Conservation (phyloP, 352 stramenopile species). For the Phytophthora fragariaefolia region DNA sequence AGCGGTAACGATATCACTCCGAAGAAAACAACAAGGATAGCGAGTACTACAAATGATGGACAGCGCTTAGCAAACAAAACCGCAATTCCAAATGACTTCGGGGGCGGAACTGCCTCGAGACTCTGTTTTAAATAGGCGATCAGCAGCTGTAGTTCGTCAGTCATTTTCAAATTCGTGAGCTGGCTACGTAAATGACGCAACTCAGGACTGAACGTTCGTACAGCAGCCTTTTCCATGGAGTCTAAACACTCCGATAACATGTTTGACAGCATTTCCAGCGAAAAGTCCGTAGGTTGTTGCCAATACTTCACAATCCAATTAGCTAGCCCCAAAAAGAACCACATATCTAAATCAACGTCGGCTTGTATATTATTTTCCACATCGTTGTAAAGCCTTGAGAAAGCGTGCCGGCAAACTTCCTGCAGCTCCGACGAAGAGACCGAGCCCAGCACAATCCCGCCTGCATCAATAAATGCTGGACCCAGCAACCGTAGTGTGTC, state of each 20-base stretch:
- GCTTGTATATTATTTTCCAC: constrained; percentile 59
- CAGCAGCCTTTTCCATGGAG: constrained; percentile 56
- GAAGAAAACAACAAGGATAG: constrained; percentile 56
- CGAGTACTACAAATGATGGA: constrained; percentile 61
- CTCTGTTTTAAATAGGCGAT: constrained; percentile 74
- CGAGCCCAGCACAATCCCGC: constrained; percentile 63
- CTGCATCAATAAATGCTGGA: constrained; percentile 69
- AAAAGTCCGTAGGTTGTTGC: constrained; percentile 83
- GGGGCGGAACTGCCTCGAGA: constrained; percentile 56
- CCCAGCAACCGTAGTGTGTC: constrained; percentile 61
- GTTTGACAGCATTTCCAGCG: constrained; percentile 66
- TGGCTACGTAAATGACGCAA: constrained; percentile 54
- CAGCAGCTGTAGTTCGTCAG: constrained; percentile 59
- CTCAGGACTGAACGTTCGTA: constrained; percentile 63
- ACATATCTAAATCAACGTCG: constrained; percentile 70
- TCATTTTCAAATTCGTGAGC: constrained; percentile 49
- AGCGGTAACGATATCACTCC: constrained; percentile 62
- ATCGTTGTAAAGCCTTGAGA: constrained; percentile 55
- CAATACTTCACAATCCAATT: constrained; percentile 84
- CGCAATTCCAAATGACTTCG: constrained; percentile 43
- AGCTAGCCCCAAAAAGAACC: constrained; percentile 71
- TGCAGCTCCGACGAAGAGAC: constrained; percentile 53
- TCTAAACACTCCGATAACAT: constrained; percentile 68
- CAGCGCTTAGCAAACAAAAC: constrained; percentile 71
- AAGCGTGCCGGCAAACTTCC: constrained; percentile 48